Evolutionary conservation across 495 filamentous ascomycete species (phyloP).

Genomic region (Staphylotrichum tortipilum): DNA sequence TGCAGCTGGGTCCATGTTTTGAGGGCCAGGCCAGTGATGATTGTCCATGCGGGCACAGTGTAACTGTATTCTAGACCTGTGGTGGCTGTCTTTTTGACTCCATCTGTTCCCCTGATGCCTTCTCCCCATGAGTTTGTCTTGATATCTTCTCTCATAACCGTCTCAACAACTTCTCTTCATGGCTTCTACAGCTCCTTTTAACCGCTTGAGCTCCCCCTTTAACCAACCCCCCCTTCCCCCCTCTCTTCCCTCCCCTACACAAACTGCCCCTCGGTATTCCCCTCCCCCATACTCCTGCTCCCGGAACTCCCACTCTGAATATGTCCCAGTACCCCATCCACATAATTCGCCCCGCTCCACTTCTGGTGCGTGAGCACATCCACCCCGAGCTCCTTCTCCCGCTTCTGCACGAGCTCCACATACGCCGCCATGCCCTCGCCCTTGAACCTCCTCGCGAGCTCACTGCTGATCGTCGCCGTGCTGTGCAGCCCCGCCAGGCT

Average conservation of each 20-base stretch:
- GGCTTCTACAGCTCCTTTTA: too few species aligned
- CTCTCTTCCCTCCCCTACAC: background rate
- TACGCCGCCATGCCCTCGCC: slow-evolving; percentile 92
- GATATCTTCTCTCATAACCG: too few species aligned
- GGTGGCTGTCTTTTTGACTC: too few species aligned
- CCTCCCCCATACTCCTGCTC: slow-evolving; percentile 75
- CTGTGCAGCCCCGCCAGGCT: slow-evolving; percentile 84
- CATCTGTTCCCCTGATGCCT: too few species aligned
- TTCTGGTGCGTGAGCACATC: slow-evolving; percentile 98
- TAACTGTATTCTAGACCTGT: too few species aligned
- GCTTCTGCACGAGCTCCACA: slow-evolving; percentile 76
- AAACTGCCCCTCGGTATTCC: slow-evolving; percentile 64
- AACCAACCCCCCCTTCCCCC: too few species aligned
- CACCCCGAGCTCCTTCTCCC: slow-evolving; percentile 86
- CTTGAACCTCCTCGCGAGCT: slow-evolving; percentile 77
- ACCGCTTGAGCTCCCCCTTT: too few species aligned
- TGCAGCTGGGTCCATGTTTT: too few species aligned
- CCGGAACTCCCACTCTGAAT: slow-evolving; percentile 86
- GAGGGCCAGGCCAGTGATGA: background rate
- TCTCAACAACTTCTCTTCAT: background rate
- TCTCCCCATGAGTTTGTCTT: too few species aligned
- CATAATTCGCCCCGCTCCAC: slow-evolving; percentile 88
- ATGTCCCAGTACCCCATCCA: slow-evolving; percentile 85
- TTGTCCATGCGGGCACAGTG: too few species aligned
- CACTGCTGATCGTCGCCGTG: slow-evolving; percentile 77